Base-by-base conservation (phyloP, 306 rosid species). In the Comarum palustre region DNA sequence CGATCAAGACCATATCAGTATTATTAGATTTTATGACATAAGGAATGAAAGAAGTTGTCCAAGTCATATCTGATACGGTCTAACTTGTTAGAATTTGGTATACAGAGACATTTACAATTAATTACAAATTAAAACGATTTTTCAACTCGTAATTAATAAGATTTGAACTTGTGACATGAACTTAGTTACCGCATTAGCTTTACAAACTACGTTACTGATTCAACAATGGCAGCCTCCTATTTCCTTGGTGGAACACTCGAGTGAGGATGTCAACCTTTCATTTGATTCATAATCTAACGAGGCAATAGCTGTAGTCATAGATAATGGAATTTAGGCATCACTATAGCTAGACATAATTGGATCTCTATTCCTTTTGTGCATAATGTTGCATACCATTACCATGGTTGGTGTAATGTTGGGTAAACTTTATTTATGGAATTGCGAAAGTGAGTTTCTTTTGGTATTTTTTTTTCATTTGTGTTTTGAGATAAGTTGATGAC, bases 261-360 rank as follows among this genome's bases (percentile, higher is more conserved):
- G 11, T 0, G 31, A 69, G 11, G 8, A 50, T 69, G 29, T 50
- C 46, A 50, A 50, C 32, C 43, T 27, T 27, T 29, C 19, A 27
- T 5, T 27, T 58, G 0, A 5, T 59, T 59, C 2, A 55, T 11
- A 6, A 59, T 22, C 25, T 20, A 7, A 51, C 22, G n/a, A 4
- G 6, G 31, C 15, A 54, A 22, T 20, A 54, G 61, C 61, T 55
- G 32, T 54, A 2, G 20, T 29, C 39, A 22, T 54, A 4, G 38
- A 39, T 25, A 24, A 51, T 11, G 65, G 60, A 71, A 71, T 54
- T 54, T 38, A 71, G 60, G 51, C 38, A 71, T 64, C 74, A 54
- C 65, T 19, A 57, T 50, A 46, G 43, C 38, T 5, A 20, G n/a
- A 25, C 19, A n/a, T n/a, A 51, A 5, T 0, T 51, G 1, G 43